Evolutionary conservation across 1,284 basidiomycete species (phyloP), one percentile per base, ranked within the genome.

Genomic region (Veloporphyrellus conicus): DNA sequence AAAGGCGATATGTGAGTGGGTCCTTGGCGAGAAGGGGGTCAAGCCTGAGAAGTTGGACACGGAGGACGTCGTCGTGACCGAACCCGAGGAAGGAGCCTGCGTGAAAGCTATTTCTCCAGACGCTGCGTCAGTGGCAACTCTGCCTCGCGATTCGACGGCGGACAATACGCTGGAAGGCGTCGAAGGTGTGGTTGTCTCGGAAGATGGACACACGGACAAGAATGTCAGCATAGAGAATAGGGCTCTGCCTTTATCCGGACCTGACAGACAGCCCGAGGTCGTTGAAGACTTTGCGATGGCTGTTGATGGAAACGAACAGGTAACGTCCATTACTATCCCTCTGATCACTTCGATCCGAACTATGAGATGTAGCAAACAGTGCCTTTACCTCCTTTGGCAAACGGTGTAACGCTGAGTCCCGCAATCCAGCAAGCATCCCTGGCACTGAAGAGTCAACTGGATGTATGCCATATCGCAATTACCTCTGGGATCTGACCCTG

Each of bases 1-100:
- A 39, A 63, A 58, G 31, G 70, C 68, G 19, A 59, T 87, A 42
- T 68, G 64, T 44, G 58, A 70, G 41, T 87, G 84, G 84, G 77
- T 77, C 52, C 61, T 82, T 48, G 78, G 61, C 62, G 68, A 47
- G 56, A 56, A 28, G 44, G 76, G 60, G 62, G 64, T 46, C 57
- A 57, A 38, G 54, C 50, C 54, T 25, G 31, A 49, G 43, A 44
- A 29, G 45, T 19, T 53, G 39, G 55, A 47, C 6, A n/a, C 3
- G 2, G 49, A 18, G 22, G 41, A 43, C 20, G 25, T 37, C 14
- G 19, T 27, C n/a, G n/a, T n/a, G 10, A 20, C 15, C 3, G 31
- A 9, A 29, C 33, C 15, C 7, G 23, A 31, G 33, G 47, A 35
- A n/a, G 48, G 11, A n/a, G 11, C 32, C 4, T 4, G 18, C 10